Conservation (phyloP, 805 yeast species). For the Pichia scutulata region DNA sequence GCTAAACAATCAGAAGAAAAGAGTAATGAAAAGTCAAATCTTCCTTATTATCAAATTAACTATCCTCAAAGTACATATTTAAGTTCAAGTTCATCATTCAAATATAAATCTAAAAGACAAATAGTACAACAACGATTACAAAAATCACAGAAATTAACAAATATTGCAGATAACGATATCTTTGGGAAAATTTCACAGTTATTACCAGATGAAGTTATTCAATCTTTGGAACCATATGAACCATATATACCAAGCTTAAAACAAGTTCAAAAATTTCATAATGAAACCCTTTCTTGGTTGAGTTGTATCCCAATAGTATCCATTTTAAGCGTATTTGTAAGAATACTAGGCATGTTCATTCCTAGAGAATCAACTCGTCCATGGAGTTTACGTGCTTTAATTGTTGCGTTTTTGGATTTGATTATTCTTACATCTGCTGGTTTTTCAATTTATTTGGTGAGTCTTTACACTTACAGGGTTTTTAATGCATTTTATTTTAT, state of each 20-base stretch:
- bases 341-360: slow-evolving; percentile 4
- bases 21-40: not conserved
- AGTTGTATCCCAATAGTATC: slow-evolving; percentile 5
- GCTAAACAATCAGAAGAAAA: not conserved
- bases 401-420: slow-evolving; percentile 1
- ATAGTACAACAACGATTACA: not conserved
- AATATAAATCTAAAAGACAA: not conserved
- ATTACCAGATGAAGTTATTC: not conserved
- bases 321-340: not conserved
- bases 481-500: not conserved
- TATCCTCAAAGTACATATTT: not conserved
- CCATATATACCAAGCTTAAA: not conserved
- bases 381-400: slow-evolving; percentile 8
- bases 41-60: not conserved
- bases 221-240: not conserved
- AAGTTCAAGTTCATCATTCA: not conserved
- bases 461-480: not conserved
- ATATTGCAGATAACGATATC: not conserved
- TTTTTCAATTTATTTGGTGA: not conserved
- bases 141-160: not conserved
- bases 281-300: not conserved
- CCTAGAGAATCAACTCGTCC: slow-evolving; percentile 1
- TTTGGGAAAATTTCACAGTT: not conserved
- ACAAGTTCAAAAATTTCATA: slow-evolving; percentile 7
- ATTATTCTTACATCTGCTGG: not conserved